Conservation (phyloP, 2,329 filamentous ascomycete genomes). For the Cercospora janseana region DNA sequence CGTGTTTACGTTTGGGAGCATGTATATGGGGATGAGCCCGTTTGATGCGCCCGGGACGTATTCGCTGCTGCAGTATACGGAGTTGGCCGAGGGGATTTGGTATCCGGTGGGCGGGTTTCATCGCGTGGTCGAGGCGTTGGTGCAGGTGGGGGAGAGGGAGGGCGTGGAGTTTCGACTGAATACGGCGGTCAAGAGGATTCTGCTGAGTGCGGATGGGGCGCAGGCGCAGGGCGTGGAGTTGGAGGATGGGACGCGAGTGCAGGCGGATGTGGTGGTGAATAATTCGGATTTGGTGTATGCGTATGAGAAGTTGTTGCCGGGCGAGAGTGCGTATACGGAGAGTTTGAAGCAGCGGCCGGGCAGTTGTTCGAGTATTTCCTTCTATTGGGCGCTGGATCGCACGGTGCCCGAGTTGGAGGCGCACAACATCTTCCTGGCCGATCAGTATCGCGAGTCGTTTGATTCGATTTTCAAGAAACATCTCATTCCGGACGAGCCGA, state of each 20-base stretch:
- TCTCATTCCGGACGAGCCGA: constrained; percentile 64
- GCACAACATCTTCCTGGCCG: constrained; percentile 76
- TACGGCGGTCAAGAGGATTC: constrained; percentile 57
- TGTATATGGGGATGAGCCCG: constrained; percentile 81
- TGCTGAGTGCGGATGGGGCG: constrained; percentile 53
- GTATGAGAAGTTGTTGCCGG: constrained; percentile 67
- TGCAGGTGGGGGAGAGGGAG: constrained; percentile 59
- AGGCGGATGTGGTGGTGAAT: constrained; percentile 65
- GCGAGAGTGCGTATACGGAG: constrained; percentile 41
- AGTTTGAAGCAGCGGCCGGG: constrained; percentile 52
- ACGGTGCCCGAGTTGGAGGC: constrained; percentile 62
- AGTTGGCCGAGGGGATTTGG: constrained; percentile 73
- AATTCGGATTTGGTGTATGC: constrained; percentile 75
- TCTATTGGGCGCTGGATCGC: constrained; percentile 68
- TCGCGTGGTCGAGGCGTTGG: constrained; percentile 59
- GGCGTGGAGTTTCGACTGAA: constrained; percentile 64
- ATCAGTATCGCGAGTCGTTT: constrained; percentile 70
- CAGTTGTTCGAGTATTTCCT: constrained; percentile 71
- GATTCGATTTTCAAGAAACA: constrained; percentile 72
- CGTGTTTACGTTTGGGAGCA: constrained; percentile 74
- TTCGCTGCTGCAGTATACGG: constrained; percentile 70
- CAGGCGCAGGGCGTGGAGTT: constrained; percentile 60
- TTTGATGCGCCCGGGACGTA: constrained; percentile 75
- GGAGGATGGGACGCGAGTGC: constrained; percentile 56
- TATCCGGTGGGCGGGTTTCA: constrained; percentile 72